phyloP scores from a whole-genome alignment of 148 eudicot genomes.

The Fagopyrum homotropicum region DNA sequence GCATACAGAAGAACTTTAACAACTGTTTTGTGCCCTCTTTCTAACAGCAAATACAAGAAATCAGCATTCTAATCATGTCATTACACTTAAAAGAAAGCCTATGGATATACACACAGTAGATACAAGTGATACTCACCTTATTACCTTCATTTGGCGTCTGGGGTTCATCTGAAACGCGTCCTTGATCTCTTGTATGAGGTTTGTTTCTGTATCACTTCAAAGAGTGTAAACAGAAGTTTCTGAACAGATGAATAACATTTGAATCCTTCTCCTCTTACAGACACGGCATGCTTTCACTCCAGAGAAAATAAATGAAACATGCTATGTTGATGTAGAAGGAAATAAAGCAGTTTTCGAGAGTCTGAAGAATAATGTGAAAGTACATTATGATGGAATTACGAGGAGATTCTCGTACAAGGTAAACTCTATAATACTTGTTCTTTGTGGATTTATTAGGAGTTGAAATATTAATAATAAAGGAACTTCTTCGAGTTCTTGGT shows the following conservation, averaged over 20 bases:
- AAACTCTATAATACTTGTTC: not conserved
- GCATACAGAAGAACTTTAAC: not conserved
- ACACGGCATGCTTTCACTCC: constrained; percentile 73
- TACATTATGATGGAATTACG: constrained; percentile 47
- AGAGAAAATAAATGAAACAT: constrained; percentile 69
- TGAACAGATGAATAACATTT: not conserved
- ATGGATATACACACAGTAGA: not conserved
- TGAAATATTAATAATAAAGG: not conserved
- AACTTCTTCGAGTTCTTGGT: too few species aligned
- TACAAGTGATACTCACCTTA: not conserved
- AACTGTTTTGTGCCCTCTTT: not conserved
- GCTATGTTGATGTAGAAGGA: constrained; percentile 60
- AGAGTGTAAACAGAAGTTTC: not conserved
- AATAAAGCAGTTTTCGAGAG: constrained; percentile 83
- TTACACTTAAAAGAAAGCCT: not conserved
- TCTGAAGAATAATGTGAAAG: constrained; percentile 82
- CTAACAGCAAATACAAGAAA: not conserved
- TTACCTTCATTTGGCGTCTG: constrained; percentile 15
- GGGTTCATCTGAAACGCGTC: constrained; percentile 93
- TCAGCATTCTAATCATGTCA: not conserved
- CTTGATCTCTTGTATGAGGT: constrained; percentile 75
- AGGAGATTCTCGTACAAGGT: constrained; percentile 82
- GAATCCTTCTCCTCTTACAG: constrained; percentile 31
- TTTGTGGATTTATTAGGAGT: not conserved
- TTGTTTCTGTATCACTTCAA: not conserved